Percentiles rank a stretch among this genome's conserved stretches.
Evolutionary conservation across 176 grass and related monocot genomes (phyloP).

Genomic region (Bolboschoenus planiculmis): DNA sequence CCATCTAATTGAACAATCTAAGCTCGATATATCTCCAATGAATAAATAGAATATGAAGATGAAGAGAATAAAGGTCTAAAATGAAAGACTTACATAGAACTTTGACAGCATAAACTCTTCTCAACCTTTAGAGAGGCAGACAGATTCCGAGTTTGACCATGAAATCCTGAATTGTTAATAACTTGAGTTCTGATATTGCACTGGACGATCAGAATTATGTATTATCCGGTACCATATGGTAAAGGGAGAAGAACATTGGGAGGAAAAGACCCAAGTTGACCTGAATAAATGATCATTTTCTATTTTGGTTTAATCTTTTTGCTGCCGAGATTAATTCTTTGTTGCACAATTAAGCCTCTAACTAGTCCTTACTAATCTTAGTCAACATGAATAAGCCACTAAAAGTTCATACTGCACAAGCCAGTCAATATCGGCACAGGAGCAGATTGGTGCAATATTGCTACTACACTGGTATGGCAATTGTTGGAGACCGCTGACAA

Average conservation of each 20-base stretch:
- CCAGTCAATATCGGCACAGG: background rate
- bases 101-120: background rate
- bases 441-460: background rate
- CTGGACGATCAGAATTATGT: background rate
- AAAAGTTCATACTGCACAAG: background rate
- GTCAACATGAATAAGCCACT: background rate
- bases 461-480: background rate
- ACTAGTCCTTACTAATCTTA: background rate
- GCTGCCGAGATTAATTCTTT: background rate
- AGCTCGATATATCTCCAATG: background rate
- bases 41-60: background rate
- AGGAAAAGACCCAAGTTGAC: background rate
- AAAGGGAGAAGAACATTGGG: background rate
- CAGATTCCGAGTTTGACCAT: background rate
- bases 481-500: background rate
- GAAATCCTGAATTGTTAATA: background rate
- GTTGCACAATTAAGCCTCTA: background rate
- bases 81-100: background rate
- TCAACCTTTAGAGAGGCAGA: background rate
- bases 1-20: background rate
- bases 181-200: slow-evolving; percentile 8
- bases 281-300: background rate
- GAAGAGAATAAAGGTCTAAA: background rate
- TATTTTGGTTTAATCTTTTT: background rate
- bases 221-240: background rate